phyloP scores from a whole-genome alignment of 2,329 filamentous ascomycete genomes.

The Fusarium pilosicola region DNA sequence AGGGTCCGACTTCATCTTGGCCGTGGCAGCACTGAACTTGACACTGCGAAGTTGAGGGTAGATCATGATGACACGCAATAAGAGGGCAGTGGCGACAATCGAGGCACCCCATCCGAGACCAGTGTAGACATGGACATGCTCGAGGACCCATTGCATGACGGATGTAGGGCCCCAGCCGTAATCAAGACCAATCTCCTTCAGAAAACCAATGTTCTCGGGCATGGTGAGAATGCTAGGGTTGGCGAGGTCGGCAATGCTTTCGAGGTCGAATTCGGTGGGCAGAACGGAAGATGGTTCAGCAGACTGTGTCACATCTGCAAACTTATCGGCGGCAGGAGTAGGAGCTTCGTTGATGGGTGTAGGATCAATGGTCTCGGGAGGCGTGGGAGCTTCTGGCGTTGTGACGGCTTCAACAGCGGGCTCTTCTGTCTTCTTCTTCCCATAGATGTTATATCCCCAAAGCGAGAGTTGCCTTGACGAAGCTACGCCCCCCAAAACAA shows the following conservation, averaged over 20 bases:
- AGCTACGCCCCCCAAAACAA: constrained; percentile 47
- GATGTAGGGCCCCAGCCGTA: constrained; percentile 85
- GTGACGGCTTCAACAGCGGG: constrained; percentile 27
- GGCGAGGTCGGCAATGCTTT: constrained; percentile 49
- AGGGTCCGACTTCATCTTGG: constrained; percentile 64
- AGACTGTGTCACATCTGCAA: constrained; percentile 26
- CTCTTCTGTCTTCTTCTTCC: constrained; percentile 44
- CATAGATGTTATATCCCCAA: constrained; percentile 46
- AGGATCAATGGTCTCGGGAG: constrained; percentile 26
- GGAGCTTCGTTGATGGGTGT: constrained; percentile 24
- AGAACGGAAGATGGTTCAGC: constrained; percentile 36
- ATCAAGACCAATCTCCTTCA: constrained; percentile 84
- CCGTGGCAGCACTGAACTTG: constrained; percentile 63
- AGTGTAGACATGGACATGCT: constrained; percentile 81
- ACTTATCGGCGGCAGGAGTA: constrained; percentile 34
- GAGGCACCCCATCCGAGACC: constrained; percentile 86
- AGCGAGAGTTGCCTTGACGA: constrained; percentile 48
- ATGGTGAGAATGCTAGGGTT: constrained; percentile 64
- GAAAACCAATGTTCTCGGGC: constrained; percentile 82
- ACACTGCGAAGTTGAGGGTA: constrained; percentile 62
- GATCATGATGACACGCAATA: constrained; percentile 73
- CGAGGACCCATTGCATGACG: constrained; percentile 78
- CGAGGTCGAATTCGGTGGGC: constrained; percentile 49
- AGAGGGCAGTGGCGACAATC: constrained; percentile 72
- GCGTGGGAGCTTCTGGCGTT: constrained; percentile 29